phyloP scores from a whole-genome alignment of 257 asterid species.

The Anisodus acutangulus region DNA sequence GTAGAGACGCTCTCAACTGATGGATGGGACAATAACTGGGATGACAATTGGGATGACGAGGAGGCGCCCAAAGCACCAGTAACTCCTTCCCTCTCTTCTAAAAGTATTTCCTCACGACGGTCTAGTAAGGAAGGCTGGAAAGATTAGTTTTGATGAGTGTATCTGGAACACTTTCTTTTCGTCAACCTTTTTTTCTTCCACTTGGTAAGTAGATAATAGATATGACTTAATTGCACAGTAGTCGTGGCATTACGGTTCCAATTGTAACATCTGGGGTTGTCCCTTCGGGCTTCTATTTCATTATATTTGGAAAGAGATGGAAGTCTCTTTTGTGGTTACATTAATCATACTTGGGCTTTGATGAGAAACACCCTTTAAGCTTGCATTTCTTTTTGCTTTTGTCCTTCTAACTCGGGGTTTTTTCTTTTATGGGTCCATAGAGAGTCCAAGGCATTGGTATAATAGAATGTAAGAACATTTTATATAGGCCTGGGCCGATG shows the following conservation, averaged over 20 bases:
- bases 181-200: background rate
- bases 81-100: conserved; percentile 65
- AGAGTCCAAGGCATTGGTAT: background rate
- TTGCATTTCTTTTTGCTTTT: background rate
- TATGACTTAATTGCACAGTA: background rate
- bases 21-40: conserved; percentile 87
- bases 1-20: conserved; percentile 46
- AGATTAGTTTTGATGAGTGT: conserved; percentile 45
- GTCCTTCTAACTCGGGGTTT: background rate
- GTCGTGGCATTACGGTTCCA: background rate
- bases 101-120: conserved; percentile 63
- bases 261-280: background rate
- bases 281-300: background rate
- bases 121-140: conserved; percentile 74
- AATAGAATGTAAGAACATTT: background rate
- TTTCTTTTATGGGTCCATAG: background rate
- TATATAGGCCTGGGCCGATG: background rate
- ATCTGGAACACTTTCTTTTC: background rate
- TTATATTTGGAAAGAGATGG: background rate
- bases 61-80: conserved; percentile 68
- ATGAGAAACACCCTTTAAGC: background rate
- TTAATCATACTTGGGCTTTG: background rate
- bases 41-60: conserved; percentile 83
- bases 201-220: conserved; percentile 29
- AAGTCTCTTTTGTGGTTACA: background rate